Conservation (phyloP, 305 asterid species). For the Coffea humblotiana region DNA sequence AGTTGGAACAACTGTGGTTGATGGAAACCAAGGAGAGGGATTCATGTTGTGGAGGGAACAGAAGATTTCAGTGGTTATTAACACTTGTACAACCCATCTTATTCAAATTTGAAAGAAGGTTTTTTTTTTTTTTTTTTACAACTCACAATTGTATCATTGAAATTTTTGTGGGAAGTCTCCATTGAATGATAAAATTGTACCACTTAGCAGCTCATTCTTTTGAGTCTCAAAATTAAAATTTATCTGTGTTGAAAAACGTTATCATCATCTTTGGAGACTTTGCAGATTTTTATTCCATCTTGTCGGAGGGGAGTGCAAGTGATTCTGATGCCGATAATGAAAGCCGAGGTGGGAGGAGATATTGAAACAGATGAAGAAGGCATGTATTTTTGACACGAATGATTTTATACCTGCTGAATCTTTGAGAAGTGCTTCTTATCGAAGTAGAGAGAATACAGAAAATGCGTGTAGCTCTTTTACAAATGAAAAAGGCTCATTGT, state of each 20-base stretch:
- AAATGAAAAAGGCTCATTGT: slow-evolving; percentile 55
- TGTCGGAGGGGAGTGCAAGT: slow-evolving; percentile 94
- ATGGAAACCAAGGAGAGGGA: slow-evolving; percentile 97
- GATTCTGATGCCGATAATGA: slow-evolving; percentile 93
- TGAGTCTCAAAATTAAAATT: neutral
- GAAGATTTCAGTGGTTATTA: slow-evolving; percentile 89
- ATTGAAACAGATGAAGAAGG: slow-evolving; percentile 90
- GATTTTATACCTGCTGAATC: slow-evolving; percentile 84
- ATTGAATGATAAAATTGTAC: neutral
- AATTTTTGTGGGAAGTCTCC: neutral
- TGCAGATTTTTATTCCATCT: slow-evolving; percentile 90
- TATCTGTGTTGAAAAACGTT: neutral
- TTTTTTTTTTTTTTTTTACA: neutral
- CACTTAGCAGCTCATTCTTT: neutral
- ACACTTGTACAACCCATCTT: neutral
- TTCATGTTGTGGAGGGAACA: slow-evolving; percentile 88
- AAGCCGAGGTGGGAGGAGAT: slow-evolving; percentile 81
- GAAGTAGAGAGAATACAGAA: slow-evolving; percentile 73
- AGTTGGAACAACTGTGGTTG: slow-evolving; percentile 97
- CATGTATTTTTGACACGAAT: slow-evolving; percentile 80
- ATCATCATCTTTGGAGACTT: slow-evolving; percentile 19
- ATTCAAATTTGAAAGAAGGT: neutral
- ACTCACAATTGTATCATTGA: neutral
- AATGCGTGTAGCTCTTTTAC: slow-evolving; percentile 52
- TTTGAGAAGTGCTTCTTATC: slow-evolving; percentile 83